Conservation (phyloP, 108 stramenopile genomes). For the Cyclotella distinguenda region DNA sequence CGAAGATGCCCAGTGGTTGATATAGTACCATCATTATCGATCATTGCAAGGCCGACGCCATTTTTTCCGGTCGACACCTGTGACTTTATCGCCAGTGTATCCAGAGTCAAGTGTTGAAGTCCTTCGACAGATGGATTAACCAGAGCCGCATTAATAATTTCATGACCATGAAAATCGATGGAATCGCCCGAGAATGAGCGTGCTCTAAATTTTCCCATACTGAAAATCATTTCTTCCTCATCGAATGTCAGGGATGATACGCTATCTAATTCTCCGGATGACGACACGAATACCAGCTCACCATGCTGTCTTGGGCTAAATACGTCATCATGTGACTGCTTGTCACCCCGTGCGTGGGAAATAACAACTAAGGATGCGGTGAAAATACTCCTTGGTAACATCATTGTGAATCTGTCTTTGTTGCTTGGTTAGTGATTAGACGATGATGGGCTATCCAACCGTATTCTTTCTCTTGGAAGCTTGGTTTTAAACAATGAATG, state of each 20-base stretch:
- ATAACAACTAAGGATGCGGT: not conserved
- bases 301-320: not conserved
- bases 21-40: constrained; percentile 30
- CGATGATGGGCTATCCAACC: too few relatives aligned
- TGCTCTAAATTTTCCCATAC: constrained; percentile 22
- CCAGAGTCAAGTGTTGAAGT: constrained; percentile 38
- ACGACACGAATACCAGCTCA: constrained; percentile 6
- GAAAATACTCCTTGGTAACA: not conserved
- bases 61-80: constrained; percentile 15
- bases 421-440: too few relatives aligned
- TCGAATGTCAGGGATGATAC: constrained; percentile 12
- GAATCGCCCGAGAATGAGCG: constrained; percentile 38
- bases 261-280: not conserved
- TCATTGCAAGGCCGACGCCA: constrained; percentile 34
- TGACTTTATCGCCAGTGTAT: constrained; percentile 26
- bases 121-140: constrained; percentile 32
- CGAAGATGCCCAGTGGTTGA: constrained; percentile 22
- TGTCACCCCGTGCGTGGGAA: not conserved
- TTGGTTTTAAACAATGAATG: too few relatives aligned
- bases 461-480: too few relatives aligned
- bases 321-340: not conserved
- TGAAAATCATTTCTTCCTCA: constrained; percentile 3
- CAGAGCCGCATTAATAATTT: constrained; percentile 34
- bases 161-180: constrained; percentile 39
- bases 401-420: not conserved